Percentiles rank a stretch among this genome's conserved stretches.
Conservation (phyloP, 257 asterid species). For the Nicotiana tabacum region DNA sequence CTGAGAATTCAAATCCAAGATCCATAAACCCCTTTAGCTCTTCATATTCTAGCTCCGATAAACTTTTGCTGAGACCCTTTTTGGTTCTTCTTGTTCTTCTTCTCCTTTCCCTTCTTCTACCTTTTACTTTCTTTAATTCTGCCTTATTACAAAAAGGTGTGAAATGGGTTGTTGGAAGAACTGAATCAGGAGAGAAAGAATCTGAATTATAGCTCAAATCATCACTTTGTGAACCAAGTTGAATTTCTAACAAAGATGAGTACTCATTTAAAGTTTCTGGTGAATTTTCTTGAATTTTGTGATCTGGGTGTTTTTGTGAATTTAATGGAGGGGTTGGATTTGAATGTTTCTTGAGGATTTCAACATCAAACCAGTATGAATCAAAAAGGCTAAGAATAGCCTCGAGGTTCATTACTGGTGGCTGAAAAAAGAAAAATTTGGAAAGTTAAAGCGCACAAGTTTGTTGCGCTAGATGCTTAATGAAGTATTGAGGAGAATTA, state of each 20-base stretch:
- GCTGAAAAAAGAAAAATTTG: neutral
- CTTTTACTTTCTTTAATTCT: neutral
- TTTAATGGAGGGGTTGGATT: constrained; percentile 2
- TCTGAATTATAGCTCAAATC: constrained; percentile 17
- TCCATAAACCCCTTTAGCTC: constrained; percentile 63
- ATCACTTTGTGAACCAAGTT: constrained; percentile 28
- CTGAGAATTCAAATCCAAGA: constrained; percentile 54
- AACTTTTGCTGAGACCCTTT: constrained; percentile 29
- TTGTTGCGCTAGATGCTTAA: neutral
- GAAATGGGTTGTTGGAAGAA: constrained; percentile 11
- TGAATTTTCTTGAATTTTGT: constrained; percentile 7
- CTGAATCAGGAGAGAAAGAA: constrained; percentile 30
- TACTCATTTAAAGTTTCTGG: neutral
- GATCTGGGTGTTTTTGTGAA: neutral
- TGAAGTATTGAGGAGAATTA: no score
- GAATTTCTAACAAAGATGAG: neutral
- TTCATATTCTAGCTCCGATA: constrained; percentile 51
- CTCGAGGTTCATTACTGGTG: constrained; percentile 35
- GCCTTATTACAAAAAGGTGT: neutral
- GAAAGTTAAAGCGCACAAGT: neutral
- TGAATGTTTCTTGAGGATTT: constrained; percentile 16
- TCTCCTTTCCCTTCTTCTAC: neutral
- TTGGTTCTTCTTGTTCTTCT: neutral
- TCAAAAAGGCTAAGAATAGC: constrained; percentile 34
- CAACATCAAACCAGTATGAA: constrained; percentile 33